phyloP scores from a whole-genome alignment of 805 yeast genomes.

The Suhomyces prunicola region DNA sequence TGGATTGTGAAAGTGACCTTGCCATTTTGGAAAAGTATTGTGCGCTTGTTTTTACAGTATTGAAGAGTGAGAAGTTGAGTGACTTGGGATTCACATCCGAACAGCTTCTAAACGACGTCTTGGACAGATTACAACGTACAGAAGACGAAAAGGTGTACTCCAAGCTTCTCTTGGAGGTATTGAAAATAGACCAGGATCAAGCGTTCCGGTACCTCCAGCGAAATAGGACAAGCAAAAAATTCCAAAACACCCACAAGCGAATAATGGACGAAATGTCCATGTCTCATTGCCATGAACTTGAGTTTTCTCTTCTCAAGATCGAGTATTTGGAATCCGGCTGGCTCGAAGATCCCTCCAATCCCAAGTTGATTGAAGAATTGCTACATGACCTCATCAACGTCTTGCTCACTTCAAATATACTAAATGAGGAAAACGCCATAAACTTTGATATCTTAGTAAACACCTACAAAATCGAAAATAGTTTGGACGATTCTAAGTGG shows the following conservation, averaged over 20 bases:
- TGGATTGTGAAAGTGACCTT: neutral
- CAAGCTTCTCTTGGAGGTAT: slow-evolving; percentile 28
- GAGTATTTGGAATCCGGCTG: slow-evolving; percentile 34
- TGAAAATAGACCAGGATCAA: slow-evolving; percentile 24
- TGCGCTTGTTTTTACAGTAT: neutral
- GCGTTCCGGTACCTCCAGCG: slow-evolving; percentile 32
- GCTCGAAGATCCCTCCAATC: slow-evolving; percentile 14
- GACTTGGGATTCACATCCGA: slow-evolving; percentile 1
- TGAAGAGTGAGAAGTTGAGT: neutral
- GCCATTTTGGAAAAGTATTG: slow-evolving; percentile 6
- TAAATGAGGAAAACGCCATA: slow-evolving; percentile 14
- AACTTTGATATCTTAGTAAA: slow-evolving; percentile 25
- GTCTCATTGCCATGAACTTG: slow-evolving; percentile 16
- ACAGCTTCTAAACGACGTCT: slow-evolving; percentile 3
- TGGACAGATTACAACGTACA: slow-evolving; percentile 14
- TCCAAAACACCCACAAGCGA: slow-evolving; percentile 24
- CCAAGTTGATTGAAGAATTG: slow-evolving; percentile 20
- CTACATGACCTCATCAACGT: slow-evolving; percentile 21
- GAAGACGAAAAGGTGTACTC: slow-evolving; percentile 25
- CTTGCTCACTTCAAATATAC: slow-evolving; percentile 11
- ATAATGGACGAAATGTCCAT: slow-evolving; percentile 30
- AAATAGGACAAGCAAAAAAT: slow-evolving; percentile 20
- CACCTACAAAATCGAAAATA: slow-evolving; percentile 30
- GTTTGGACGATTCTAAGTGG: slow-evolving; percentile 28
- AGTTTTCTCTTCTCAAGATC: slow-evolving; percentile 27